phyloP scores from a whole-genome alignment of 768 basidiomycete genomes.

The Russula vinacea region DNA sequence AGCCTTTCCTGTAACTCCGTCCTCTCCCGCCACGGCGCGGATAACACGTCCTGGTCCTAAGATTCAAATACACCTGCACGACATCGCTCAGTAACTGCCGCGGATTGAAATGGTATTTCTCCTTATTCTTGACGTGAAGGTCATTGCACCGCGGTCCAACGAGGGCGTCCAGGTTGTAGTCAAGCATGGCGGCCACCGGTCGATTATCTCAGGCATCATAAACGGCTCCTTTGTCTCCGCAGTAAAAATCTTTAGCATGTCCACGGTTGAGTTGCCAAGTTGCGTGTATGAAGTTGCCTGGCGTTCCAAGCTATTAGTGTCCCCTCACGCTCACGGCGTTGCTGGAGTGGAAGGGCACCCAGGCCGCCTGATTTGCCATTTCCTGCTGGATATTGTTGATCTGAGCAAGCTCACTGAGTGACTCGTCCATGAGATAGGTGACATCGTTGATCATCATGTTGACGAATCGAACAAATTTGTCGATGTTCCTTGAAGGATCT shows the following conservation, averaged over 20 bases:
- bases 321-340: slow-evolving; percentile 81
- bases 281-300: slow-evolving; percentile 84
- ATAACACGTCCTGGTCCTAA: slow-evolving; percentile 82
- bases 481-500: slow-evolving; percentile 59
- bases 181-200: slow-evolving; percentile 94
- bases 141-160: slow-evolving; percentile 87
- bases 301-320: slow-evolving; percentile 74
- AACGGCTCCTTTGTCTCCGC: slow-evolving; percentile 89
- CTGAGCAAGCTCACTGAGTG: slow-evolving; percentile 80
- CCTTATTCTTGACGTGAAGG: slow-evolving; percentile 77
- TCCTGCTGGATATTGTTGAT: slow-evolving; percentile 84
- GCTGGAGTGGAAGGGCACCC: slow-evolving; percentile 62
- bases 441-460: slow-evolving; percentile 99
- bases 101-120: slow-evolving; percentile 88
- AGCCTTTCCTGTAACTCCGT: slow-evolving; percentile 81
- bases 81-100: slow-evolving; percentile 79
- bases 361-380: slow-evolving; percentile 72
- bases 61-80: slow-evolving; percentile 84
- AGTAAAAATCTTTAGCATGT: slow-evolving; percentile 87
- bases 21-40: slow-evolving; percentile 90
- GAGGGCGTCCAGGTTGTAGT: slow-evolving; percentile 87
- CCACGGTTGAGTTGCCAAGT: slow-evolving; percentile 85
- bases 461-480: slow-evolving; percentile 92
- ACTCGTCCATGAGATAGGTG: slow-evolving; percentile 97
- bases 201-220: slow-evolving; percentile 94